Evolutionary conservation across 306 rosid species (phyloP).

Genomic region (Vigna trinervia): DNA sequence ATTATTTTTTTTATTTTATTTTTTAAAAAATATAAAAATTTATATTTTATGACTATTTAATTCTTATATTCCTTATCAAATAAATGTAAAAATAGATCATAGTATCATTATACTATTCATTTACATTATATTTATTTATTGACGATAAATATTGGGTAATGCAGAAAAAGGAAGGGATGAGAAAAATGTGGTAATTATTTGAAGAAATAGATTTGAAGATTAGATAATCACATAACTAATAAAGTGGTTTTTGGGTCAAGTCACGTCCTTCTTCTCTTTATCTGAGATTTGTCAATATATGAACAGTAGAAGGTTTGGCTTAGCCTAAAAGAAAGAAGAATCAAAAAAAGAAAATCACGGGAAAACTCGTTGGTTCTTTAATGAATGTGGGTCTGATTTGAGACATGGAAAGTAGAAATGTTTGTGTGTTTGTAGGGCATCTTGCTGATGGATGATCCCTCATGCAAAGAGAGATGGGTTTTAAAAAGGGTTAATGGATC

Average conservation of each 20-base stretch:
- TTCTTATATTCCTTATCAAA: too few species aligned
- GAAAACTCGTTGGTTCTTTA: constrained; percentile 5
- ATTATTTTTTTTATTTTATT: too few species aligned
- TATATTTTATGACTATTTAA: too few species aligned
- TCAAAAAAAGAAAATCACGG: not conserved
- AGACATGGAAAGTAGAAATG: constrained; percentile 33
- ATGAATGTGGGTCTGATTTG: constrained; percentile 2
- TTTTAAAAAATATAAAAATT: too few species aligned
- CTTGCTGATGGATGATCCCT: constrained; percentile 19
- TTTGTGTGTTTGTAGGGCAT: constrained; percentile 9
- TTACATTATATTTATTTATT: not conserved
- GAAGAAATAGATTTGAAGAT: not conserved
- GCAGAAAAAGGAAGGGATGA: not conserved
- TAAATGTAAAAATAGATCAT: too few species aligned
- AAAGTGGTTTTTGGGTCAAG: constrained; percentile 11
- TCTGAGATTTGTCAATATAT: constrained; percentile 37
- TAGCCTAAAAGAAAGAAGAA: constrained; percentile 15
- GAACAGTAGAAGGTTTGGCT: not conserved
- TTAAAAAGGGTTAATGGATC: constrained; percentile 31
- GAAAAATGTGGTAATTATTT: not conserved
- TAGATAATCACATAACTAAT: not conserved
- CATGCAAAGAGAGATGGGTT: constrained; percentile 19
- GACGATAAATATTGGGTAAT: not conserved
- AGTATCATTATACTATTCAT: too few species aligned
- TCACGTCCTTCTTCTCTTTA: constrained; percentile 28